A percentile compares a stretch with the other conserved stretches of the same genome.
phyloP scores from a whole-genome alignment of 768 basidiomycete species.

The Boletus huronensis region DNA sequence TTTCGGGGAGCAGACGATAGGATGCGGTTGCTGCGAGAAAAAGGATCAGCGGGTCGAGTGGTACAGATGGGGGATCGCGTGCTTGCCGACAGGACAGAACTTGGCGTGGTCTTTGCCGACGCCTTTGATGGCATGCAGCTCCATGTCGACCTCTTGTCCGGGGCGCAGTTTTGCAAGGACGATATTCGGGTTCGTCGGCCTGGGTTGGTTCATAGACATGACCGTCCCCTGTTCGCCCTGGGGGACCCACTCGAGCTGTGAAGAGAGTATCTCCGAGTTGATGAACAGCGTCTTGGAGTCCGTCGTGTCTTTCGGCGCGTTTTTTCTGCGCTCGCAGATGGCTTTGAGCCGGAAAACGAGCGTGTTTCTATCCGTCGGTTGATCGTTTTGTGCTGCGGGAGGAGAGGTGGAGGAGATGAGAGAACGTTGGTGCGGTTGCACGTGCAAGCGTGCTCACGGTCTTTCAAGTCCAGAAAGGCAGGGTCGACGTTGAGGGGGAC shows the following conservation, averaged over 20 bases:
- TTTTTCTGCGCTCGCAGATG: slow-evolving; percentile 58
- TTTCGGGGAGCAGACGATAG: slow-evolving; percentile 86
- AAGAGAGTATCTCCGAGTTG: slow-evolving; percentile 66
- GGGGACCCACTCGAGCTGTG: slow-evolving; percentile 70
- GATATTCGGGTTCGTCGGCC: slow-evolving; percentile 74
- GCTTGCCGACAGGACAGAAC: slow-evolving; percentile 88
- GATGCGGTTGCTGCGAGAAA: slow-evolving; percentile 77
- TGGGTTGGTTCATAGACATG: slow-evolving; percentile 52
- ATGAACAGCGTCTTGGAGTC: slow-evolving; percentile 65
- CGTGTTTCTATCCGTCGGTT: slow-evolving; percentile 85
- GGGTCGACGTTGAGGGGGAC: slow-evolving; percentile 90
- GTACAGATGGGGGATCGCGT: neutral
- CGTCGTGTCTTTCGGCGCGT: slow-evolving; percentile 48
- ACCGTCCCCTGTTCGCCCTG: slow-evolving; percentile 75
- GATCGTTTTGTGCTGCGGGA: slow-evolving; percentile 41
- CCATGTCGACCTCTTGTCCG: slow-evolving; percentile 82
- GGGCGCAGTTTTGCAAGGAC: slow-evolving; percentile 90
- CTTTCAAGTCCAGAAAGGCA: slow-evolving; percentile 56
- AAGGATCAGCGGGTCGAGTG: neutral
- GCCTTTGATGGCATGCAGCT: slow-evolving; percentile 89
- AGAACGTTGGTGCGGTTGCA: neutral
- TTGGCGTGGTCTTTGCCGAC: slow-evolving; percentile 95
- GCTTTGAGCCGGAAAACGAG: slow-evolving; percentile 79
- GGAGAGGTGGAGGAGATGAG: neutral
- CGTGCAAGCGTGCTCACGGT: slow-evolving; percentile 27